phyloP scores from a whole-genome alignment of 371 early-diverging fungal species.

The Haplosporangium sp. region DNA sequence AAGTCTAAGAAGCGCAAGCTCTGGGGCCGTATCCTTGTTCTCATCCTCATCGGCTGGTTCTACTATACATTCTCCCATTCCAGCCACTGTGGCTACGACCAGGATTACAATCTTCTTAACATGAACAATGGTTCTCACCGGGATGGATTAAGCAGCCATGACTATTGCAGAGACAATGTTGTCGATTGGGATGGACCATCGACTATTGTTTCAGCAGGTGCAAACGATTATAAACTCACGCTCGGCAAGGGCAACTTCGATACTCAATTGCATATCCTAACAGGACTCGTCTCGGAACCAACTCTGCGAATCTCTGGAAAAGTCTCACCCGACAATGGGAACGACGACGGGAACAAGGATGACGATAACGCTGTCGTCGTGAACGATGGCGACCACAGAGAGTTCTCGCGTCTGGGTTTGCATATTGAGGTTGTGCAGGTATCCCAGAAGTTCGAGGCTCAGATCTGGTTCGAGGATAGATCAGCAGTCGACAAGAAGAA shows the following conservation, averaged over 20 bases:
- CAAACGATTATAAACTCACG: slow-evolving; percentile 13
- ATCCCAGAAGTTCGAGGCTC: slow-evolving; percentile 9
- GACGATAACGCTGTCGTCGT: background rate
- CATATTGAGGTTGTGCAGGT: slow-evolving; percentile 20
- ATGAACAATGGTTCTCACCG: background rate
- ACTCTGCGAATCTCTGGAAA: slow-evolving; percentile 16
- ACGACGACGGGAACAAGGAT: background rate
- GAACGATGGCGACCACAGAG: background rate
- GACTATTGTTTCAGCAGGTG: slow-evolving; percentile 3
- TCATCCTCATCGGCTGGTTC: slow-evolving; percentile 4
- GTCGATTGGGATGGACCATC: slow-evolving; percentile 33
- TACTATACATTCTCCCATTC: slow-evolving; percentile 6
- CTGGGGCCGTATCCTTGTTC: background rate
- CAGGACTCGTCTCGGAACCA: slow-evolving; percentile 14
- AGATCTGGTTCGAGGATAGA: slow-evolving; percentile 32
- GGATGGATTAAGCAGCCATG: background rate
- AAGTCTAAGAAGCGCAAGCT: background rate
- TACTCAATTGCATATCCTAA: slow-evolving; percentile 9
- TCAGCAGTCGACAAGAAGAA: background rate
- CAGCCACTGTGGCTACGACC: background rate
- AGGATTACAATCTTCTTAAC: background rate
- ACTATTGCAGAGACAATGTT: slow-evolving; percentile 8
- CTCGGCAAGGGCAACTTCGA: slow-evolving; percentile 23
- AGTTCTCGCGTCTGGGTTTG: slow-evolving; percentile 9
- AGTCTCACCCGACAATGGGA: slow-evolving; percentile 12